Conservation (phyloP, 352 stramenopile genomes). For the Phytophthora sansomeana region DNA sequence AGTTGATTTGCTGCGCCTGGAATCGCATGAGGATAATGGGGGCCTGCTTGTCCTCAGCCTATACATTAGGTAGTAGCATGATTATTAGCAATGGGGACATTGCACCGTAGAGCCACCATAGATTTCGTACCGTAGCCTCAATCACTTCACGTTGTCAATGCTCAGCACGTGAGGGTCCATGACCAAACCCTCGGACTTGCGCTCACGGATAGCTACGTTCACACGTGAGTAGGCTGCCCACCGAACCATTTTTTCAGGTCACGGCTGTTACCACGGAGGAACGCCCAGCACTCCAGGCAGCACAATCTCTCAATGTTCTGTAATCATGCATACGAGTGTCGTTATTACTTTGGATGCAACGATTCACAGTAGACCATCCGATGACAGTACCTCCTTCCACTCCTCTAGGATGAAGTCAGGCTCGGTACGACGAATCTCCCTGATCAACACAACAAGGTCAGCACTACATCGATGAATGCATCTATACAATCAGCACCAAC, state of each 20-base stretch:
- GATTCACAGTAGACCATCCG: constrained; percentile 3
- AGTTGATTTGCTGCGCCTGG: constrained; percentile 99
- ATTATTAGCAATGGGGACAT: constrained; percentile 22
- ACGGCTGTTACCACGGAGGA: constrained; percentile 95
- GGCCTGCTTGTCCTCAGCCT: constrained; percentile 91
- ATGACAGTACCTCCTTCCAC: constrained; percentile 84
- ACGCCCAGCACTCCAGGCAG: constrained; percentile 95
- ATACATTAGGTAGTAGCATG: background rate
- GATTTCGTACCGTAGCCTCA: constrained; percentile 78
- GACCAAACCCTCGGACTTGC: constrained; percentile 94
- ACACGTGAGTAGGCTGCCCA: constrained; percentile 95
- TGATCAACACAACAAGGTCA: constrained; percentile 12
- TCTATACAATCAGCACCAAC: background rate
- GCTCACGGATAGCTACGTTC: constrained; percentile 93
- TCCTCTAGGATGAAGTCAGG: constrained; percentile 97
- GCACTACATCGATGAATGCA: background rate
- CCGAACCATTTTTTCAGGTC: constrained; percentile 97
- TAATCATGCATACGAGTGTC: constrained; percentile 3
- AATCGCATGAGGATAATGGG: constrained; percentile 98
- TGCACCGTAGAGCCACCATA: background rate
- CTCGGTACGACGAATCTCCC: constrained; percentile 95
- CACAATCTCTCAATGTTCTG: constrained; percentile 93
- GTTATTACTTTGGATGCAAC: background rate
- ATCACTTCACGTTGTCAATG: constrained; percentile 98
- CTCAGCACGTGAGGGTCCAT: constrained; percentile 97